phyloP scores from a whole-genome alignment of 2,329 filamentous ascomycete genomes.

The Ophiostoma ips region DNA sequence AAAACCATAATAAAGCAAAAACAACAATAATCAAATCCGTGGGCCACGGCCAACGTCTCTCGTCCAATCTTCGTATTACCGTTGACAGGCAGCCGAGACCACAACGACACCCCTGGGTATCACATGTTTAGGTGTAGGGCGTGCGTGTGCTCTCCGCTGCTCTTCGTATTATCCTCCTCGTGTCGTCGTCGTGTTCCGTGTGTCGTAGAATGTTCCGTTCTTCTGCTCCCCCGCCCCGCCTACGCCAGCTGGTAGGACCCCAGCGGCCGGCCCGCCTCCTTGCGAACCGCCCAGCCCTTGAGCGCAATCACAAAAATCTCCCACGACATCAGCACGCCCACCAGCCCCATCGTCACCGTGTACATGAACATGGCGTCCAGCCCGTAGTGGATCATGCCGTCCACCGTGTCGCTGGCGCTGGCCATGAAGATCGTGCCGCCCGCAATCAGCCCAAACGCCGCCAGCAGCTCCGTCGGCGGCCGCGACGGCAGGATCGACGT shows the following conservation, averaged over 20 bases:
- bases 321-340: conserved; percentile 76
- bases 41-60: too few species aligned
- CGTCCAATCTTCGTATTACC: background rate
- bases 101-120: background rate
- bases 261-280: conserved; percentile 22
- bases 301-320: conserved; percentile 62
- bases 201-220: background rate
- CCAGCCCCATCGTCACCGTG: conserved; percentile 73
- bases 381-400: conserved; percentile 60
- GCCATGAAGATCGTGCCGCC: conserved; percentile 89
- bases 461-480: conserved; percentile 79
- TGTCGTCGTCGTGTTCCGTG: too few species aligned
- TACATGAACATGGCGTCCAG: conserved; percentile 90
- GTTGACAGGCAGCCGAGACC: background rate
- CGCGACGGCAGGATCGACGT: conserved; percentile 67
- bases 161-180: background rate
- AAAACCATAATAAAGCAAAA: background rate
- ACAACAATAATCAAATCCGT: background rate
- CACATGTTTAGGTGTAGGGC: background rate
- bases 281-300: conserved; percentile 68
- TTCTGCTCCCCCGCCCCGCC: background rate
- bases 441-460: conserved; percentile 72
- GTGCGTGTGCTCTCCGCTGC: background rate
- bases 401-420: conserved; percentile 64
- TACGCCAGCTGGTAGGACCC: conserved; percentile 13